Conservation (phyloP, 2,329 filamentous ascomycete genomes). For the Apiospora pterosperma region DNA sequence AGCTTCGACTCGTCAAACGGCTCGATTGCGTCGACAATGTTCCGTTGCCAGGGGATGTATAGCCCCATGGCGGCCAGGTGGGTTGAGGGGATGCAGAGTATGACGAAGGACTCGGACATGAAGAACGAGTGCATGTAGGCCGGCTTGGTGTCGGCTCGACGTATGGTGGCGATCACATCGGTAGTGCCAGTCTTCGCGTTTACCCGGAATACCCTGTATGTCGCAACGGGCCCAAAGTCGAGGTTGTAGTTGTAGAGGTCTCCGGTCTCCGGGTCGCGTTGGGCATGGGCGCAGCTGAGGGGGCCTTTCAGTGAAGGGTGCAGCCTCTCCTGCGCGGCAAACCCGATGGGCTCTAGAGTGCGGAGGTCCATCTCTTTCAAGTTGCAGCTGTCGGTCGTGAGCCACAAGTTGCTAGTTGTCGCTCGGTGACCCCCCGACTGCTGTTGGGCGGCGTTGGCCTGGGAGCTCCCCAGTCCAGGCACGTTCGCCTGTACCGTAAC, state of each 20-base stretch:
- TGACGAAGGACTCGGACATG: slow-evolving; percentile 65
- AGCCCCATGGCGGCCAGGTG: slow-evolving; percentile 57
- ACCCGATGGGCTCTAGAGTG: slow-evolving; percentile 69
- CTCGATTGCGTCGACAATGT: slow-evolving; percentile 65
- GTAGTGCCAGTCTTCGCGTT: slow-evolving; percentile 62
- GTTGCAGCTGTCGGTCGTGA: slow-evolving; percentile 52
- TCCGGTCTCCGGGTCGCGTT: slow-evolving; percentile 67
- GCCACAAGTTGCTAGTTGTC: slow-evolving; percentile 46
- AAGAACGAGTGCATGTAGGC: slow-evolving; percentile 86
- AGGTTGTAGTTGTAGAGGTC: slow-evolving; percentile 83
- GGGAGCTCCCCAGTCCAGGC: slow-evolving; percentile 46
- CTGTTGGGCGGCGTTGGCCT: slow-evolving; percentile 7
- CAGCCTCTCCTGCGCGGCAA: slow-evolving; percentile 56
- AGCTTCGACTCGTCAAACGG: slow-evolving; percentile 55
- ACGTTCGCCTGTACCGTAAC: slow-evolving; percentile 65
- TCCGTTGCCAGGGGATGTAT: slow-evolving; percentile 60
- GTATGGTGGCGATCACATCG: slow-evolving; percentile 67
- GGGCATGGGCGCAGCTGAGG: slow-evolving; percentile 67
- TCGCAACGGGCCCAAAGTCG: slow-evolving; percentile 51
- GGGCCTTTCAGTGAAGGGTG: slow-evolving; percentile 67
- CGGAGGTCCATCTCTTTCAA: slow-evolving; percentile 63
- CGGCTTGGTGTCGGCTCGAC: slow-evolving; percentile 42
- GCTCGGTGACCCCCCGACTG: slow-evolving; percentile 30
- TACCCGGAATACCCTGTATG: slow-evolving; percentile 68
- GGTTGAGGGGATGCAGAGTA: slow-evolving; percentile 70